These are phyloP conservation scores for Buddleja alternifolia DNA, from an alignment of 257 asterid genomes.

Conservation along the genomic window DNA sequence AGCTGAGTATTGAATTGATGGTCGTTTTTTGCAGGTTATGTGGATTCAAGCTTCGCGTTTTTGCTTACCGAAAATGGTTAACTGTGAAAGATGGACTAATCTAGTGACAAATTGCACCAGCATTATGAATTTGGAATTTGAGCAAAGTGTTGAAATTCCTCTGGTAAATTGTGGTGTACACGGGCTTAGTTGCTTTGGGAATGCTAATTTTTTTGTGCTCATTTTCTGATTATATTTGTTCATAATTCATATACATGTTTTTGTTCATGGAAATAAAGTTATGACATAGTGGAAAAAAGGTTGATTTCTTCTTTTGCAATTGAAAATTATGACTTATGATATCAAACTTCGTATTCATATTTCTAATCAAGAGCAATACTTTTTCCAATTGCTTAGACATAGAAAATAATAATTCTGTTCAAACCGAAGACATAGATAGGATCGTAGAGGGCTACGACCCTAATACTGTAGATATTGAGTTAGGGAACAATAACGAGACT, in stretches of 20 bases:
- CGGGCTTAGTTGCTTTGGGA: constrained; percentile 27
- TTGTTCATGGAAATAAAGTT: constrained; percentile 44
- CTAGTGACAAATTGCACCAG: constrained; percentile 23
- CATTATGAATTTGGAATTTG: constrained; percentile 29
- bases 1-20: constrained; percentile 26
- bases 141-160: constrained; percentile 24
- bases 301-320: constrained; percentile 26
- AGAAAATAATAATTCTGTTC: too few species aligned
- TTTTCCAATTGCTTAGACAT: constrained; percentile 19
- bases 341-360: constrained; percentile 26
- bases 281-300: constrained; percentile 35
- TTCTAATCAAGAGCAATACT: constrained; percentile 15
- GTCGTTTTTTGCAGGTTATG: constrained; percentile 25
- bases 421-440: too few species aligned
- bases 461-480: too few species aligned
- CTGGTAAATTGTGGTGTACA: constrained; percentile 28
- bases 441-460: too few species aligned
- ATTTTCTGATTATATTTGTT: constrained; percentile 35
- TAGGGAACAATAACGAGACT: too few species aligned
- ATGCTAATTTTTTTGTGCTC: constrained; percentile 30
- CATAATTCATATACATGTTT: constrained; percentile 41
- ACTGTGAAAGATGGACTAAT: constrained; percentile 32
- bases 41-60: constrained; percentile 25
- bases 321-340: constrained; percentile 26
- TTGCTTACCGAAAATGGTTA: constrained; percentile 20